Conservation (phyloP, 768 basidiomycete genomes). For the Kwoniella pini region DNA sequence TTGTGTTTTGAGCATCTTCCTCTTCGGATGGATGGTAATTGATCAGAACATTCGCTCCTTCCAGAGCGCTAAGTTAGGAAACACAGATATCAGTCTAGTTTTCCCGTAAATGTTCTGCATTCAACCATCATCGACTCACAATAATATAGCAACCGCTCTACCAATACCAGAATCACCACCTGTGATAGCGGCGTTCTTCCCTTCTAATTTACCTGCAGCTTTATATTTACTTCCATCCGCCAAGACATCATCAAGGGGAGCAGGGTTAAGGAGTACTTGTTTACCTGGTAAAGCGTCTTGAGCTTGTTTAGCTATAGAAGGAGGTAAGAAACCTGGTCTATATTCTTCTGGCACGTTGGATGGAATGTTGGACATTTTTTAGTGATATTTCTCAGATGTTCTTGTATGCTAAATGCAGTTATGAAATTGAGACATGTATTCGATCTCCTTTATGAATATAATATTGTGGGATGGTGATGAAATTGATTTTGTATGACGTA, state of each 20-base stretch:
- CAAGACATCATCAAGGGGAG: slow-evolving; percentile 56
- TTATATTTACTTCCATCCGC: slow-evolving; percentile 60
- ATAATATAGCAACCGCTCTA: slow-evolving; percentile 56
- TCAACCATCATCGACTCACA: slow-evolving; percentile 35
- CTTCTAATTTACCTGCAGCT: slow-evolving; percentile 59
- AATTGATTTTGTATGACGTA: neutral
- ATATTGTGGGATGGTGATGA: neutral
- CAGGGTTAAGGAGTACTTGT: slow-evolving; percentile 42
- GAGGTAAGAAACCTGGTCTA: slow-evolving; percentile 48
- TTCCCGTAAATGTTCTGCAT: too few species aligned
- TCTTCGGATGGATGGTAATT: slow-evolving; percentile 53
- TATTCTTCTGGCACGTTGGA: slow-evolving; percentile 50
- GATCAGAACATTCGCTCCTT: slow-evolving; percentile 45
- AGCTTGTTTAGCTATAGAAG: slow-evolving; percentile 47
- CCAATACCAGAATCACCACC: slow-evolving; percentile 62
- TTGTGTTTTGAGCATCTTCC: slow-evolving; percentile 56
- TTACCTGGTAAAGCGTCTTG: slow-evolving; percentile 49
- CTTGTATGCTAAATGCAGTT: too few species aligned
- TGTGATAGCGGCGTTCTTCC: slow-evolving; percentile 59
- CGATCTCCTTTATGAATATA: too few species aligned
- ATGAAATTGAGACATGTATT: neutral
- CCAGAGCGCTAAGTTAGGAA: slow-evolving; percentile 35
- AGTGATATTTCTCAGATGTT: neutral
- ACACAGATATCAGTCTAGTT: neutral
- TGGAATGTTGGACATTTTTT: slow-evolving; percentile 35